Conservation (phyloP, 495 filamentous ascomycete species). For the Penicillium longicatenatum region DNA sequence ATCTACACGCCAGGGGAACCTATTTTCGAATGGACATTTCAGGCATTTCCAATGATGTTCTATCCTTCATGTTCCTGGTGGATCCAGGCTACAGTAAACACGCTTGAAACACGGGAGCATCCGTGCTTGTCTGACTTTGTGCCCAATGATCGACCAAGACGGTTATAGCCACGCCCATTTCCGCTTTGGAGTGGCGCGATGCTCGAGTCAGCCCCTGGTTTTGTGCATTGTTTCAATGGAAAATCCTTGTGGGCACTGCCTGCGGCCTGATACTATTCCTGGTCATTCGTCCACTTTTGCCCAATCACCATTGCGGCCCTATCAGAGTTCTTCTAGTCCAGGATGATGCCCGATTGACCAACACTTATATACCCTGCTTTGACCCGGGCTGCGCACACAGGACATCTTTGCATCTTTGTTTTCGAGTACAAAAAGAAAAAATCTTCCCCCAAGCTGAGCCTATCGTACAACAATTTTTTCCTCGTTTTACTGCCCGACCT, state of each 20-base stretch:
- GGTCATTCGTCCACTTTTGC: conserved; percentile 23
- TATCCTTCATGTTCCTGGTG: background rate
- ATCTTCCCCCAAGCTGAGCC: conserved; percentile 7
- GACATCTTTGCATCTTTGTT: conserved; percentile 21
- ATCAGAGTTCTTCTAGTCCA: conserved; percentile 20
- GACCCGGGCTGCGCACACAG: conserved; percentile 17
- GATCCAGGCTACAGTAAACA: conserved; percentile 2
- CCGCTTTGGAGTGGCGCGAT: background rate
- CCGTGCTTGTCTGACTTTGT: conserved; percentile 9
- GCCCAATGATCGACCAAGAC: conserved; percentile 17
- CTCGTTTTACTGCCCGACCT: conserved; percentile 15
- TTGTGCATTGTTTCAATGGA: background rate
- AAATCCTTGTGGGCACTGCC: conserved; percentile 8
- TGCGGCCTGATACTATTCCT: conserved; percentile 30
- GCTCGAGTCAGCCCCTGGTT: background rate
- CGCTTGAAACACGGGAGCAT: conserved; percentile 7
- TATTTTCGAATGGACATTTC: background rate
- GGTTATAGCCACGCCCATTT: conserved; percentile 8
- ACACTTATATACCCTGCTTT: conserved; percentile 28
- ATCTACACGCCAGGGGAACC: background rate
- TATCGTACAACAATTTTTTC: conserved; percentile 12
- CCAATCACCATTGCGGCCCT: conserved; percentile 28
- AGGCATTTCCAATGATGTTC: background rate
- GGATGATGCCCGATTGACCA: conserved; percentile 32
- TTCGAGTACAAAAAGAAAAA: conserved; percentile 10